Conservation (phyloP, 192 early-diverging fungal species). For the Phlyctochytrium arcticum region DNA sequence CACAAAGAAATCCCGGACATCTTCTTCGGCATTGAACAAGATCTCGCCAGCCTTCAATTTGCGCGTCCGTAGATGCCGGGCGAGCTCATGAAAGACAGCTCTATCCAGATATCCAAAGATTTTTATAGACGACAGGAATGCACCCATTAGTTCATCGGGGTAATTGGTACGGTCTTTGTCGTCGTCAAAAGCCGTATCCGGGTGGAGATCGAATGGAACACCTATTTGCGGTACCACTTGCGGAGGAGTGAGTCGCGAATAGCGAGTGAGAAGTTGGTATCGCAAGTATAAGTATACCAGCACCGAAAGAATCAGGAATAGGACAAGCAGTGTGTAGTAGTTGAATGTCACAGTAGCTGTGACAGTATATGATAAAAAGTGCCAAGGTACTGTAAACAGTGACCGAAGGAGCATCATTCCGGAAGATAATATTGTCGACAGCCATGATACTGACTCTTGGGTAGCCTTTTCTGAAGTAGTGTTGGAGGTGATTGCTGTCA, state of each 20-base stretch:
- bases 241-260: slow-evolving; percentile 63
- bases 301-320: slow-evolving; percentile 3
- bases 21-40: slow-evolving; percentile 52
- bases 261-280: slow-evolving; percentile 67
- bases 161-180: slow-evolving; percentile 39
- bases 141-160: slow-evolving; percentile 72
- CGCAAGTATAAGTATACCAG: slow-evolving; percentile 55
- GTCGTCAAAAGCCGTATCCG: slow-evolving; percentile 56
- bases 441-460: neutral
- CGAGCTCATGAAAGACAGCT: slow-evolving; percentile 94
- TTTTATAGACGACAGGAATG: slow-evolving; percentile 72
- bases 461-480: no score
- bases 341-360: slow-evolving; percentile 40
- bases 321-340: slow-evolving; percentile 28
- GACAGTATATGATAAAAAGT: slow-evolving; percentile 19
- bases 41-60: slow-evolving; percentile 51
- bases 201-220: slow-evolving; percentile 69
- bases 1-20: slow-evolving; percentile 80
- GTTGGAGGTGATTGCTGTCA: no score
- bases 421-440: neutral
- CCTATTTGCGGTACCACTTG: slow-evolving; percentile 22
- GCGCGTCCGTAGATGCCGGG: slow-evolving; percentile 72
- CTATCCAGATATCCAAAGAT: slow-evolving; percentile 97
- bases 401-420: neutral
- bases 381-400: slow-evolving; percentile 5